Percentiles rank a stretch among this genome's conserved stretches.
phyloP scores from a whole-genome alignment of 371 early-diverging fungal species.

The Saksenaea oblongispora region DNA sequence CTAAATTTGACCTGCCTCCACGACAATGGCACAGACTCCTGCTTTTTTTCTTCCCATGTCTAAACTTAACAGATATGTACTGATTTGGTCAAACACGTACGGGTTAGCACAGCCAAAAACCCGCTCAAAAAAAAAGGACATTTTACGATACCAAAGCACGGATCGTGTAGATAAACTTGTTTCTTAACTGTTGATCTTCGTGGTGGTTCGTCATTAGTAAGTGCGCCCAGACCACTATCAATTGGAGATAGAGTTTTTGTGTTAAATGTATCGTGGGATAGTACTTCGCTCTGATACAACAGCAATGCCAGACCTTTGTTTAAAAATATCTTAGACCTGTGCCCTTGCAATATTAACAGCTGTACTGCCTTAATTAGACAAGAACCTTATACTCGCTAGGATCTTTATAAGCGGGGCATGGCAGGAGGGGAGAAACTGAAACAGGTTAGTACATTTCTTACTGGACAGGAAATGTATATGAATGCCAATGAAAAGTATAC shows the following conservation, averaged over 20 bases:
- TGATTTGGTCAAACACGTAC: too few species aligned
- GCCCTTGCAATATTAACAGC: background rate
- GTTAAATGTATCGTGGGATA: too few species aligned
- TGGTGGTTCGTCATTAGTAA: background rate
- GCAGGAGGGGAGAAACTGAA: background rate
- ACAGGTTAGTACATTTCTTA: background rate
- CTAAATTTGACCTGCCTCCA: background rate
- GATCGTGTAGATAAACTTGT: background rate
- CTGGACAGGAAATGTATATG: background rate
- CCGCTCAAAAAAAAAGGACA: too few species aligned
- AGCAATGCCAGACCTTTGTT: too few species aligned
- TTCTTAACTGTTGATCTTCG: background rate
- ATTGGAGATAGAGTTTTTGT: too few species aligned
- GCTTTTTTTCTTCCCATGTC: background rate
- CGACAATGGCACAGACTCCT: background rate
- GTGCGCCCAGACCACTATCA: background rate
- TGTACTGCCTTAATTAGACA: background rate
- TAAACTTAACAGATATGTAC: too few species aligned
- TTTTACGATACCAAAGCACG: background rate
- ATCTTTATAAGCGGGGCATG: constrained; percentile 1
- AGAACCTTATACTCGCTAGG: background rate
- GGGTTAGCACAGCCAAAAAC: too few species aligned
- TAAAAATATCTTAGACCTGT: background rate
- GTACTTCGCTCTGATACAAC: too few species aligned
- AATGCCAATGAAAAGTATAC: constrained; percentile 1